Base-by-base conservation (phyloP, 192 early-diverging fungal genomes). In the Rhizophagus clarus region DNA sequence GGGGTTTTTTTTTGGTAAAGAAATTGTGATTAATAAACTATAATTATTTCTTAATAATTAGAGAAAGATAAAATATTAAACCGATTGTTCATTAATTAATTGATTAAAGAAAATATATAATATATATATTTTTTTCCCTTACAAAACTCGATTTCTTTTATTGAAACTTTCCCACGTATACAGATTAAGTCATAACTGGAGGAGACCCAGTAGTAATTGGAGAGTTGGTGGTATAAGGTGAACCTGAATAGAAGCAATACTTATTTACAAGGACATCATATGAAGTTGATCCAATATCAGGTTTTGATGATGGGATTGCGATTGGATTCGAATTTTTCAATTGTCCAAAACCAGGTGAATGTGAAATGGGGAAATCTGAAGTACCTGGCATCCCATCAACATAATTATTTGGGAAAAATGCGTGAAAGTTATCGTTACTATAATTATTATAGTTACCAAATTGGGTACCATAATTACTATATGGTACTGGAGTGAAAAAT, bases 171-270 rank as follows among this genome's bases (percentile, higher is more conserved):
- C 7, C 37, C 37, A 40, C 37, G 0, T 0, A 40, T 7, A 40
- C 6, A 40, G 0, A 6, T 45, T 45, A 45, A 45, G 11, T 45
- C 42, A 45, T 12, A 45, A 45, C 42, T 45, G 42, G 42, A 45
- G 42, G 42, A 45, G 42, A 45, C 11, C 42, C 11, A 45, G 42
- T 11, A 12, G 49, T 20, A 4, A 56, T 4, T 56, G 47, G 47
- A 5, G 47, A 49, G 2, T 56, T 56, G 49, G 49, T 3, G 20
- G 49, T 3, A 17, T 56, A 56, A 56, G 80, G 85, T 61, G 83
- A 84, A 2, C 85, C 82, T 68, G 79, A 68, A 61, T 87, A 90
- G 68, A 90, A 90, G 74, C 89, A 90, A 80, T 90, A 90, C 79
- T 86, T 85, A 51, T 87, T 85, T 20, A 90, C 86, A 49, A 90